Conservation (phyloP, 495 filamentous ascomycete genomes). For the Baudoinia panamericana region DNA sequence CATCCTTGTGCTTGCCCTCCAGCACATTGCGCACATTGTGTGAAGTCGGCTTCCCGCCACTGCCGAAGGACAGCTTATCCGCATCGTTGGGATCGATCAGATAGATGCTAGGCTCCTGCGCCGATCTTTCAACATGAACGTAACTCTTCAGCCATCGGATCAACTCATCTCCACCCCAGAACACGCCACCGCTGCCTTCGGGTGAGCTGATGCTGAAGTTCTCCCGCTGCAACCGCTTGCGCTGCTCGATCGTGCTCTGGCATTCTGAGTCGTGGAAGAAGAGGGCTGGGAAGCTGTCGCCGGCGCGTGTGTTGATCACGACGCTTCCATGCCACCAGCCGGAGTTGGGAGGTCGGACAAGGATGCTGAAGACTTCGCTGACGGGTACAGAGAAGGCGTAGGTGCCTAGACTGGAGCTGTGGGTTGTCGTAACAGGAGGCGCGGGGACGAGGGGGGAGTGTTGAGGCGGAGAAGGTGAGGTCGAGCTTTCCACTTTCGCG, state of each 20-base stretch:
- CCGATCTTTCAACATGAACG: conserved; percentile 65
- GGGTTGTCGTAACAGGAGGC: conserved; percentile 68
- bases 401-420: conserved; percentile 53
- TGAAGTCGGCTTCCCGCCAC: conserved; percentile 36
- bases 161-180: conserved; percentile 97
- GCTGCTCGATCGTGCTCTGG: conserved; percentile 85
- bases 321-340: conserved; percentile 98
- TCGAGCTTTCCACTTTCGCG: conserved; percentile 84
- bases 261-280: conserved; percentile 98
- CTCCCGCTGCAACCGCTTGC: conserved; percentile 68
- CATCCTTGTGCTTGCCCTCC: conserved; percentile 21
- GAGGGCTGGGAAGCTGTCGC: conserved; percentile 83
- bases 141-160: conserved; percentile 80
- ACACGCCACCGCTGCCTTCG: conserved; percentile 68
- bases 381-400: conserved; percentile 91
- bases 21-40: conserved; percentile 27
- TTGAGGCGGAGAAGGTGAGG: conserved; percentile 63
- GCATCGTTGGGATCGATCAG: conserved; percentile 76
- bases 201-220: conserved; percentile 75
- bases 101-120: conserved; percentile 76
- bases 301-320: conserved; percentile 78
- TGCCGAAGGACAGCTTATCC: conserved; percentile 69
- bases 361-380: conserved; percentile 74
- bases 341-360: conserved; percentile 81
- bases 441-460: conserved; percentile 86